Base-by-base conservation (phyloP, 331 rosid species). In the Cydonia oblonga region DNA sequence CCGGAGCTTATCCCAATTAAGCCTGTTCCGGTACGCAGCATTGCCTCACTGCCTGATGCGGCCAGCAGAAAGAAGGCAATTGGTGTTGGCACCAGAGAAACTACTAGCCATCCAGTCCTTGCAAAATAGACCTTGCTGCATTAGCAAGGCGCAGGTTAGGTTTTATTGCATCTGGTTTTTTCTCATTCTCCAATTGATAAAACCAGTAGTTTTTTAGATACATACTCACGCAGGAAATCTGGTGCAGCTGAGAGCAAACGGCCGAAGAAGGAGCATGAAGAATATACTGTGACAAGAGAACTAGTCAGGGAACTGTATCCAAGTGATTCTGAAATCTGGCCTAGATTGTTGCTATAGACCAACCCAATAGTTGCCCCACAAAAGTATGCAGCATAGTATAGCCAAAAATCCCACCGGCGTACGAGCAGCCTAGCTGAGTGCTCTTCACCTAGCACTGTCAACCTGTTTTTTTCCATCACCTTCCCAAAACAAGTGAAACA, bases 1-100 rank as follows among this genome's bases (percentile, higher is more conserved):
- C 98, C 97, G 0, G 97, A 91, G 78, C 98, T 93, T 74, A 91
- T 56, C 68, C 97, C 97, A 6, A 93, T 82, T 29, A 93, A 83
- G 16, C 91, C 92, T 18, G 97, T 89, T 63, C 97, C 95, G 5
- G 66, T 63, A 2, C 83, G 71, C 44, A 93, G 73, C 14, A 86
- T 81, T 12, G 61, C 61, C 26, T 63, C 78, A 69, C 88, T 83
- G 52, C 82, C 90, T 75, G 96, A 86, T 11, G 80, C 33, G 35
- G 96, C 89, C 8, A 93, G 91, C 75, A 87, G 14, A 74, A 89
- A 72, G 40, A 93, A 87, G 6, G 97, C 98, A n/a, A 91, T 64
- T 18, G 97, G 97, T 44, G 97, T 85, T 51, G 98, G 98, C 75
- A 88, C 24, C 22, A 93, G 87, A 1, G 92, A 96, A 71, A 86